These are phyloP conservation scores for Zizania latifolia DNA, from an alignment of 176 grass and related monocot genomes.

Conservation along the genomic window DNA sequence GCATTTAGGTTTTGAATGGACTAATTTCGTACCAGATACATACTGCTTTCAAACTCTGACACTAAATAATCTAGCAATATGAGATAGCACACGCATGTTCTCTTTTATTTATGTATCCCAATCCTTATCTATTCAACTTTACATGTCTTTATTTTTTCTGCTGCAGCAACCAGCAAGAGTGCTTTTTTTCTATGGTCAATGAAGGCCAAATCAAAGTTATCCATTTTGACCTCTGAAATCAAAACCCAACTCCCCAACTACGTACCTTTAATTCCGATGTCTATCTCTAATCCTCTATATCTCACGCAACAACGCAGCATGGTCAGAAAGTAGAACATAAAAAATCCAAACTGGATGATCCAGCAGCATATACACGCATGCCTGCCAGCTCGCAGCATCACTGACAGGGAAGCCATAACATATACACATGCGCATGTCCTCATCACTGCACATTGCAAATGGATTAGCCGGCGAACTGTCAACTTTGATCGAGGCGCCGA, in stretches of 20 bases:
- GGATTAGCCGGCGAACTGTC: neutral
- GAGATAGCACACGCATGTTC: slow-evolving; percentile 1
- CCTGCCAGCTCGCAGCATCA: slow-evolving; percentile 2
- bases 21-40: neutral
- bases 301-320: neutral
- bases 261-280: neutral
- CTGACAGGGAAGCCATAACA: slow-evolving; percentile 13
- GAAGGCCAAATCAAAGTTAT: slow-evolving; percentile 15
- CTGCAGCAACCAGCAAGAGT: neutral
- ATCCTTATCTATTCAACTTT: slow-evolving; percentile 2
- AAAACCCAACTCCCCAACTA: neutral
- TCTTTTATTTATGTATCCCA: neutral
- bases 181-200: slow-evolving; percentile 2
- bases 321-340: neutral
- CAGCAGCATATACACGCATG: neutral
- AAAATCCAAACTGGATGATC: neutral
- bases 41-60: neutral
- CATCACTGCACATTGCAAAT: too few relatives aligned
- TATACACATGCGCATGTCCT: neutral
- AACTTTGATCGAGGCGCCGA: neutral
- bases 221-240: slow-evolving; percentile 16
- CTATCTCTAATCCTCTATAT: neutral
- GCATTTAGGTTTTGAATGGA: neutral
- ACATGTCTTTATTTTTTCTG: neutral
- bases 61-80: neutral